These are phyloP conservation scores for Brassica incana DNA, from an alignment of 345 rosid species.

Conservation along the genomic window DNA sequence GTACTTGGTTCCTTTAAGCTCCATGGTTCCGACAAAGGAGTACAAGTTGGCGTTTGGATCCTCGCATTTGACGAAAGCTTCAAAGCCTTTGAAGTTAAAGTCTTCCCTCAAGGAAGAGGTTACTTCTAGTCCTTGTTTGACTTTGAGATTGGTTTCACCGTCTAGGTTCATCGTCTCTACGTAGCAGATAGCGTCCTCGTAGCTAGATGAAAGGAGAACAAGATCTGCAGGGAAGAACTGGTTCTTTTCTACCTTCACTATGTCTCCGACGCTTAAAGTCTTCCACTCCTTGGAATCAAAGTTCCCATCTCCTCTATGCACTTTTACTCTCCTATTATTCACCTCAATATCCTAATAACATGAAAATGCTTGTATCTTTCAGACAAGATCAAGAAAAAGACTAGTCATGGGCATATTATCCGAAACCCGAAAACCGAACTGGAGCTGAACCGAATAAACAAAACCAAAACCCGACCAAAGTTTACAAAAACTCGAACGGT, in stretches of 20 bases:
- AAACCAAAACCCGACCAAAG: too few species aligned
- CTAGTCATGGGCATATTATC: too few species aligned
- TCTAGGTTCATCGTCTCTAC: conserved; percentile 98
- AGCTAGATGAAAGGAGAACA: conserved; percentile 74
- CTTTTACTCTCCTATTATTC: conserved; percentile 75
- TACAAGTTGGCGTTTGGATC: conserved; percentile 92
- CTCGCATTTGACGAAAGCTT: conserved; percentile 72
- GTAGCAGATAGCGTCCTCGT: conserved; percentile 80
- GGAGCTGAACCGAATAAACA: too few species aligned
- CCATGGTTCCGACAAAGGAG: conserved; percentile 77
- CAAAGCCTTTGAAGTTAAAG: conserved; percentile 56
- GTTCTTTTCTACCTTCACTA: conserved; percentile 81
- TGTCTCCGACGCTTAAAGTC: conserved; percentile 75
- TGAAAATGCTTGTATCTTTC: not conserved
- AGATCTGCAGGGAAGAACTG: conserved; percentile 88
- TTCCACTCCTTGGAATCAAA: conserved; percentile 63
- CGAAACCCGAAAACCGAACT: too few species aligned
- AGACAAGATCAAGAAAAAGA: not conserved
- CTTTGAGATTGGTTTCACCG: conserved; percentile 89
- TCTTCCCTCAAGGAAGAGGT: conserved; percentile 66
- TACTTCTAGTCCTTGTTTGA: conserved; percentile 74
- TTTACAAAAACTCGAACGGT: too few species aligned
- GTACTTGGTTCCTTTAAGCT: conserved; percentile 50
- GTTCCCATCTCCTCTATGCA: conserved; percentile 55
- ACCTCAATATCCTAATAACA: conserved; percentile 62